Conservation (phyloP, 495 filamentous ascomycete species). For the Penicillium argentinense region DNA sequence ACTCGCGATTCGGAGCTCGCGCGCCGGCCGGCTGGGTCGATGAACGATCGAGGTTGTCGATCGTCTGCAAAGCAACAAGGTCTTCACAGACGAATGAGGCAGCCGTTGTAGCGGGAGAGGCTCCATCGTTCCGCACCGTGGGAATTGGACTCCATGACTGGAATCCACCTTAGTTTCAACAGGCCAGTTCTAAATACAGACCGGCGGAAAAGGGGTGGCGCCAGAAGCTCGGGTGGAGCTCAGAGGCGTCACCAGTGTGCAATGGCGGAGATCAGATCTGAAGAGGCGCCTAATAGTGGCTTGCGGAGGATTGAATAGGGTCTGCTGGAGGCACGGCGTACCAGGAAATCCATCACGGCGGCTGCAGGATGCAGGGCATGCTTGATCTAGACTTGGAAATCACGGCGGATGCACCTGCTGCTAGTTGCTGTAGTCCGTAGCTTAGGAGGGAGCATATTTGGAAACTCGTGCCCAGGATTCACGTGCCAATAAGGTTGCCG, state of each 20-base stretch:
- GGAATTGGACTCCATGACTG: not conserved
- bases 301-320: not conserved
- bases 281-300: constrained; percentile 5
- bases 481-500: too few species aligned
- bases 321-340: too few species aligned
- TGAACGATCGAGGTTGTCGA: constrained; percentile 19
- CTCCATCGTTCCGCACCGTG: constrained; percentile 9
- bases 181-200: constrained; percentile 9
- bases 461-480: too few species aligned
- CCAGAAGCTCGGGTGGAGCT: constrained; percentile 3
- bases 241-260: not conserved
- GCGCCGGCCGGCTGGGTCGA: constrained; percentile 10
- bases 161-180: not conserved
- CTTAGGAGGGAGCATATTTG: too few species aligned
- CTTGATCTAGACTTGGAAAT: too few species aligned
- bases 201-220: not conserved
- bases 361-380: too few species aligned
- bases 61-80: constrained; percentile 2
- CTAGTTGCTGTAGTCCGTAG: too few species aligned
- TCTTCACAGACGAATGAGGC: constrained; percentile 1
- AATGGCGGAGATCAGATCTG: constrained; percentile 2
- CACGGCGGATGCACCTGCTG: too few species aligned
- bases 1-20: constrained; percentile 10
- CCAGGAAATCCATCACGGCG: too few species aligned
- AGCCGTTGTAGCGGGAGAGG: not conserved